phyloP scores from a whole-genome alignment of 805 yeast species.

The Jamesozyma rosinii region DNA sequence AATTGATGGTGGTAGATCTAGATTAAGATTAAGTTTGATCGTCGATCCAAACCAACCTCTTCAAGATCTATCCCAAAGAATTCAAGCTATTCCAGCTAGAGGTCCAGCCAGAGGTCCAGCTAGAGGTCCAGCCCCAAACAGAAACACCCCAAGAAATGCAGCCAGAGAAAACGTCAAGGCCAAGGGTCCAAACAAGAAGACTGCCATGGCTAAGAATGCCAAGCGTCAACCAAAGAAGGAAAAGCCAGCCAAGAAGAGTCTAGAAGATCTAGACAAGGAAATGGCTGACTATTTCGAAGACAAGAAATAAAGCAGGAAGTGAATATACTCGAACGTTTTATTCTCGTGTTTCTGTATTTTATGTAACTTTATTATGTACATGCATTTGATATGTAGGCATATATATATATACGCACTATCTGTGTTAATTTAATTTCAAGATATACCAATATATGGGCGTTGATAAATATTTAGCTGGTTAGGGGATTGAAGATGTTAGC shows the following conservation, averaged over 20 bases:
- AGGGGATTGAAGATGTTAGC: too few species aligned
- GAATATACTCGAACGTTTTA: neutral
- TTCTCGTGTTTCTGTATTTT: neutral
- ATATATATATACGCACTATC: neutral
- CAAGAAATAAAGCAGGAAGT: slow-evolving; percentile 13
- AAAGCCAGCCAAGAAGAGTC: slow-evolving; percentile 56
- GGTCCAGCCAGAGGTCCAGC: slow-evolving; percentile 5
- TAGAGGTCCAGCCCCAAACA: neutral
- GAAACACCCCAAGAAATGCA: slow-evolving; percentile 4
- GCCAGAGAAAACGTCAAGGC: slow-evolving; percentile 13
- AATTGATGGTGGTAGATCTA: slow-evolving; percentile 76
- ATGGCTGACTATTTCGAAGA: slow-evolving; percentile 88
- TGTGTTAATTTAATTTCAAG: neutral
- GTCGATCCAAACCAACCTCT: slow-evolving; percentile 68
- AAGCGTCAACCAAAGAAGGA: slow-evolving; percentile 31
- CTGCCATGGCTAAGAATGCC: slow-evolving; percentile 28
- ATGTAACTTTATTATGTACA: slow-evolving; percentile 1
- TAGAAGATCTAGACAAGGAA: slow-evolving; percentile 93
- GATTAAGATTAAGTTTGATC: slow-evolving; percentile 70
- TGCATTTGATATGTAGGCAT: slow-evolving; percentile 1
- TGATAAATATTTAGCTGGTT: too few species aligned
- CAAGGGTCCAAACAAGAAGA: slow-evolving; percentile 30
- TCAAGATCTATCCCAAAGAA: slow-evolving; percentile 53
- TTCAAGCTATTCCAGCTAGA: slow-evolving; percentile 36
- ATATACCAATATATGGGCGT: neutral